Evolutionary conservation across 192 early-diverging fungal species (phyloP).

Genomic region (Gamsiella multidivaricata): DNA sequence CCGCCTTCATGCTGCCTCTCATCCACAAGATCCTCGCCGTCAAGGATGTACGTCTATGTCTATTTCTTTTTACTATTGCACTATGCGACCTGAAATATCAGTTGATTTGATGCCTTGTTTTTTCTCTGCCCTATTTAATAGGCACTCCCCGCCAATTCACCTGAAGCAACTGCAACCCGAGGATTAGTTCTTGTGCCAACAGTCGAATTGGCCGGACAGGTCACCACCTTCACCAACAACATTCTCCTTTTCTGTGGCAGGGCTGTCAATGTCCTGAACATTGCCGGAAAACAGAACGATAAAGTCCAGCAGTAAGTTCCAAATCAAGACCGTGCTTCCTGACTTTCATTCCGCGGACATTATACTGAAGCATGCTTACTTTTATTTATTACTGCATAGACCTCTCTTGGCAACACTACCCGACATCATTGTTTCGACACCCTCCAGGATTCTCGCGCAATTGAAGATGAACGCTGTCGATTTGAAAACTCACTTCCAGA

Average conservation of each 20-base stretch:
- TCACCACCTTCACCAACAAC: slow-evolving; percentile 78
- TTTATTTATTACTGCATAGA: slow-evolving; percentile 40
- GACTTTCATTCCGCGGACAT: neutral
- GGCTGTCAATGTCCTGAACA: slow-evolving; percentile 71
- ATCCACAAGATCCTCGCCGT: slow-evolving; percentile 87
- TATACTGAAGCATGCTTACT: neutral
- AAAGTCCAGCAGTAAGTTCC: slow-evolving; percentile 64
- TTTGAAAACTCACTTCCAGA: slow-evolving; percentile 63
- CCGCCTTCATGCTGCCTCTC: slow-evolving; percentile 92
- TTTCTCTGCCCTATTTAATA: slow-evolving; percentile 4
- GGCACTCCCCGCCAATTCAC: slow-evolving; percentile 50
- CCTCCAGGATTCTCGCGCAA: slow-evolving; percentile 82
- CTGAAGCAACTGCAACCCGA: slow-evolving; percentile 53
- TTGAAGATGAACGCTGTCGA: slow-evolving; percentile 66
- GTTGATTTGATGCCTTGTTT: neutral
- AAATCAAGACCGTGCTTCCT: neutral
- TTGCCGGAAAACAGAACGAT: slow-evolving; percentile 67
- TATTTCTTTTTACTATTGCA: neutral
- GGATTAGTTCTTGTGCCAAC: slow-evolving; percentile 93
- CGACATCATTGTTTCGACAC: slow-evolving; percentile 91
- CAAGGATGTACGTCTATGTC: slow-evolving; percentile 66
- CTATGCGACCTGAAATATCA: too few relatives aligned
- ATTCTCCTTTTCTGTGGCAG: slow-evolving; percentile 80
- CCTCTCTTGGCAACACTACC: slow-evolving; percentile 85
- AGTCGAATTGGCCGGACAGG: slow-evolving; percentile 95